Percentiles rank a stretch among this genome's conserved stretches.
phyloP scores from a whole-genome alignment of 2,329 filamentous ascomycete genomes.

The Exutisphaerella laricina region DNA sequence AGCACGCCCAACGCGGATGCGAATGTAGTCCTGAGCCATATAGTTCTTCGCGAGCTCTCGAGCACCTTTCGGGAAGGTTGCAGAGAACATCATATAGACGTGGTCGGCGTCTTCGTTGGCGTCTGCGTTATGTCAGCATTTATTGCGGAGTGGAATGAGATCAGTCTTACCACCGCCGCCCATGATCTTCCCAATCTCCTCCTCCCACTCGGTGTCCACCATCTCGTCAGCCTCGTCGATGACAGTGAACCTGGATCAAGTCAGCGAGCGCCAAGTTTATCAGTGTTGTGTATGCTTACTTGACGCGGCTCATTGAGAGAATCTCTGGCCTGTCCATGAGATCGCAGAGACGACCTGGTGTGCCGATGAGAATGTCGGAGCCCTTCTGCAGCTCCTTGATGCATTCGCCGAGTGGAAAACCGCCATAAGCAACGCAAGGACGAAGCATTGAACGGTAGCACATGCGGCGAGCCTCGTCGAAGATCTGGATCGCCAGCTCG shows the following conservation, averaged over 20 bases:
- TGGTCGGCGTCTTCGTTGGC: constrained; percentile 69
- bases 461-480: constrained; percentile 85
- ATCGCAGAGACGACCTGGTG: constrained; percentile 78
- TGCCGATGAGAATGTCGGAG: constrained; percentile 83
- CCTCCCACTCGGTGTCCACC: constrained; percentile 69
- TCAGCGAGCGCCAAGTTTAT: no score
- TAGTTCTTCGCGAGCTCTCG: constrained; percentile 72
- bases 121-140: constrained; percentile 42
- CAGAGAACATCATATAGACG: constrained; percentile 78
- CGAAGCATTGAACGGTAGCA: constrained; percentile 95
- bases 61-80: constrained; percentile 79
- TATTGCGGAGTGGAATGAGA: neutral
- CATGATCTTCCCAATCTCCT: constrained; percentile 70
- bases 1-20: constrained; percentile 79
- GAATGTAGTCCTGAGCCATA: constrained; percentile 67
- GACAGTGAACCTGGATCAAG: constrained; percentile 53
- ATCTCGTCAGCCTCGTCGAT: constrained; percentile 97
- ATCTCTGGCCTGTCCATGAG: constrained; percentile 68
- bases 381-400: constrained; percentile 69
- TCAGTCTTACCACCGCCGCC: constrained; percentile 67
- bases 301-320: constrained; percentile 68
- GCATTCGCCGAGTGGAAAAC: constrained; percentile 66
- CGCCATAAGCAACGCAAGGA: constrained; percentile 84
- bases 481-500: constrained; percentile 90
- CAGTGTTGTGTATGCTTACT: constrained; percentile 60